These are phyloP conservation scores for Pseudonitzschia multiseries DNA, from an alignment of 108 stramenopile genomes.

Conservation along the genomic window DNA sequence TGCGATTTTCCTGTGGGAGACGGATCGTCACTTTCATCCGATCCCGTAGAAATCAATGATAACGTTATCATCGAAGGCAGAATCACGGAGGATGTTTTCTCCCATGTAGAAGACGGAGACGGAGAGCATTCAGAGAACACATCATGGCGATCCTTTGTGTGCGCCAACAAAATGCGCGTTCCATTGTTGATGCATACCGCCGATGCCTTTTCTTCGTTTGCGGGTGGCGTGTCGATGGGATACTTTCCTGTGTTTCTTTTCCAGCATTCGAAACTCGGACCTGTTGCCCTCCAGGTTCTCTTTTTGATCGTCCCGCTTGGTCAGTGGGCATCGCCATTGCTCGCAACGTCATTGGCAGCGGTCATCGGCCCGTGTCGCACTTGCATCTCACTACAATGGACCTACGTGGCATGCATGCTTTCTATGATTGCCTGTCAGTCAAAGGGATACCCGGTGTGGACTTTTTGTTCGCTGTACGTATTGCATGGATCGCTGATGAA, in stretches of 20 bases:
- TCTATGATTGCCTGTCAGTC: conserved; percentile 4
- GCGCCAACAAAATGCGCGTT: conserved; percentile 12
- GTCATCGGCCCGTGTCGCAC: conserved; percentile 1
- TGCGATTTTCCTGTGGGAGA: neutral
- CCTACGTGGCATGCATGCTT: neutral
- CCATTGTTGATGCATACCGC: conserved; percentile 7
- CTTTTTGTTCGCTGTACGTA: conserved; percentile 1
- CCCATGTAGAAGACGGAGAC: neutral
- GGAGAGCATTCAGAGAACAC: neutral
- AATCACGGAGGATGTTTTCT: neutral
- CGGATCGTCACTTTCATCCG: neutral
- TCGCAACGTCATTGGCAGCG: neutral
- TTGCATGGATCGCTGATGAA: conserved; percentile 18
- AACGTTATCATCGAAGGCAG: neutral
- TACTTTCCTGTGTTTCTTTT: conserved; percentile 16
- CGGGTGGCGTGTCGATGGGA: conserved; percentile 13
- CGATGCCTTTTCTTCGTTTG: conserved; percentile 21
- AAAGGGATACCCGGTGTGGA: neutral
- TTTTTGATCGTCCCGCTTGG: conserved; percentile 4
- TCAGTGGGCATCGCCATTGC: neutral
- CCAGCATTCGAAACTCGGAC: neutral
- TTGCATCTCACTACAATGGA: conserved; percentile 3
- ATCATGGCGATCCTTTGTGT: neutral
- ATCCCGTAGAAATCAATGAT: neutral
- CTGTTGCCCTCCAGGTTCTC: neutral